Evolutionary conservation across 768 basidiomycete species (phyloP), one percentile per base, ranked within the genome.

Genomic region (Lactarius tabidus): DNA sequence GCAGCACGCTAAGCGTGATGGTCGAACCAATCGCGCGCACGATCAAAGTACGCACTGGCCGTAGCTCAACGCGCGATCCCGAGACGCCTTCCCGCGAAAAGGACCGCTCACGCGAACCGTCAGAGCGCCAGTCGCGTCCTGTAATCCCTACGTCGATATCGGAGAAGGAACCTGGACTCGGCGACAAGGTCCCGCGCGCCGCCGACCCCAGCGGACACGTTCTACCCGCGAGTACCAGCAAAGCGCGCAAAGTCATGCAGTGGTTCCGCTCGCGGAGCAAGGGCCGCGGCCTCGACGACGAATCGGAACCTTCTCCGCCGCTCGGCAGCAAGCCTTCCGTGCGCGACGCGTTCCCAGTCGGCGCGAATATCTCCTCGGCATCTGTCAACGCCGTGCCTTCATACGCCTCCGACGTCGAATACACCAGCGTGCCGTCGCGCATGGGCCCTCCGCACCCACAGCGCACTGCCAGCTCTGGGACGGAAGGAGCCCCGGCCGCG

Each of bases 221-320:
- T 9, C 80, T 88, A 77, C 82, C 83, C 2, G 90, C 87, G 18
- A 88, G 91, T 66, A 85, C 91, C n/a, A 87, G 83, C 76, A 91
- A 95, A 75, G 95, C 96, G 5, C 87, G 87, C 75, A 93, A 90
- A 73, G 97, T 99, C 60, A 98, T 98, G 96, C 89, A 95, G 69
- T 99, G 97, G 97, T 98, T 99, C 84, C 82, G 90, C 75, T 84
- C 82, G 62, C 84, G 83, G 76, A 88, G 86, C 72, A 88, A 85
- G 74, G 71, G 73, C 69, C 62, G 75, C 64, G 33, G 68, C 67
- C 28, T 72, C 43, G 71, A 70, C 56, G 75, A 74, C 63, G 72
- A 72, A 31, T 63, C 59, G 29, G 67, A 71, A 20, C 29, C 61
- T 8, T 62, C 68, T 23, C 45, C 6, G 35, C 57, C 58, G 1